These are phyloP conservation scores for Boletus vermiculosoides DNA, from an alignment of 768 basidiomycete species.

Conservation along the genomic window DNA sequence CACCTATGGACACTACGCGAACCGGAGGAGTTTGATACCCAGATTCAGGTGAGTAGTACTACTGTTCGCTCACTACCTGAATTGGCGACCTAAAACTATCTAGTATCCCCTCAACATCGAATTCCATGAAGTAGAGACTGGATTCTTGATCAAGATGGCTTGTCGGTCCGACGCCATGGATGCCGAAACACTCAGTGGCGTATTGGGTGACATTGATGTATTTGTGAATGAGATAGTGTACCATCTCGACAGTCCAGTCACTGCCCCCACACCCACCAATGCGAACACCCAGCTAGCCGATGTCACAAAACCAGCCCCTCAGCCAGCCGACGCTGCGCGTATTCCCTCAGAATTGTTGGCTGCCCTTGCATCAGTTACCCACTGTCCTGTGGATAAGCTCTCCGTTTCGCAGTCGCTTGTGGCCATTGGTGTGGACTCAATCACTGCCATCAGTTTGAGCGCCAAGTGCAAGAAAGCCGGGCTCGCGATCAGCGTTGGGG, in stretches of 20 bases:
- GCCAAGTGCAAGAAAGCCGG: conserved; percentile 40
- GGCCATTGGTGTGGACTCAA: conserved; percentile 48
- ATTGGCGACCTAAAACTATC: not conserved
- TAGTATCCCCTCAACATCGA: conserved; percentile 49
- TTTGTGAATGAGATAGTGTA: conserved; percentile 22
- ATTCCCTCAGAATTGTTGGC: conserved; percentile 13
- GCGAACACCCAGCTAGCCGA: not conserved
- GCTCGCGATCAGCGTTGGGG: conserved; percentile 33
- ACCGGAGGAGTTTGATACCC: conserved; percentile 14
- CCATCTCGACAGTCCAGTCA: conserved; percentile 17
- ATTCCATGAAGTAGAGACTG: conserved; percentile 31
- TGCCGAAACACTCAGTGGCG: conserved; percentile 15
- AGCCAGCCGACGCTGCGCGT: not conserved
- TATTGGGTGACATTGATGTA: conserved; percentile 19
- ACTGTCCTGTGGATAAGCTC: conserved; percentile 32
- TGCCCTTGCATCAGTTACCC: conserved; percentile 19
- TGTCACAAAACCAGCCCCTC: not conserved
- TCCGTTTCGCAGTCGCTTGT: conserved; percentile 36
- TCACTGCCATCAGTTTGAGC: conserved; percentile 46
- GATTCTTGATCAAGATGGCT: conserved; percentile 37
- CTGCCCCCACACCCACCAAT: not conserved
- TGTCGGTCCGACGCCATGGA: conserved; percentile 34
- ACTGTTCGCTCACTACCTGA: conserved; percentile 1
- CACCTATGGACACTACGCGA: conserved; percentile 25
- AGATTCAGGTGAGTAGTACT: conserved; percentile 30